Percentiles rank a stretch among this genome's conserved stretches.
Conservation (phyloP, 352 stramenopile genomes). For the Globisporangium echinulatum region DNA sequence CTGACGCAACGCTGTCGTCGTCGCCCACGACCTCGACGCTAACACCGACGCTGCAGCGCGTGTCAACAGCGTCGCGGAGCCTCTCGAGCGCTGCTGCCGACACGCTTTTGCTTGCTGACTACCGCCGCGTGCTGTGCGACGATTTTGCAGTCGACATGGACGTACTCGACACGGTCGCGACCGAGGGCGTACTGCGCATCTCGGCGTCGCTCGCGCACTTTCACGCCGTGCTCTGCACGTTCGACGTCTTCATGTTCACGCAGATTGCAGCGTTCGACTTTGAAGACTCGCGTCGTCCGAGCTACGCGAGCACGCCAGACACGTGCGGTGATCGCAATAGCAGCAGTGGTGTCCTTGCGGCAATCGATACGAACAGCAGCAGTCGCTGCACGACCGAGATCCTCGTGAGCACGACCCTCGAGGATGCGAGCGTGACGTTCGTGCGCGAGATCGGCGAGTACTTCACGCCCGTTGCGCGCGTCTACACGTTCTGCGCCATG, state of each 20-base stretch:
- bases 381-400: conserved; percentile 9
- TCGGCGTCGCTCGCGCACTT: conserved; percentile 61
- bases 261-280: conserved; percentile 12
- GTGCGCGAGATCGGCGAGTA: conserved; percentile 71
- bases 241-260: conserved; percentile 46
- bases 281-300: conserved; percentile 1
- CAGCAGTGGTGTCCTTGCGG: background rate
- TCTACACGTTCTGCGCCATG: conserved; percentile 63
- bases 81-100: background rate
- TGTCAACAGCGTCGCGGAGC: background rate
- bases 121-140: conserved; percentile 59
- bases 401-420: conserved; percentile 45
- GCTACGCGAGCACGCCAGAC: background rate
- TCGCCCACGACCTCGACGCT: conserved; percentile 17
- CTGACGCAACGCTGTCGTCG: conserved; percentile 13
- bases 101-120: conserved; percentile 15
- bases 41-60: background rate
- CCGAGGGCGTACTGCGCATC: conserved; percentile 40
- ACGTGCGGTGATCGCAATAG: background rate
- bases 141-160: conserved; percentile 72
- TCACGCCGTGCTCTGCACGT: conserved; percentile 53
- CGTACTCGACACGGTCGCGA: conserved; percentile 36
- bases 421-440: conserved; percentile 66
- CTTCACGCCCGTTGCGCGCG: conserved; percentile 53
- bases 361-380: background rate